Percentiles rank a stretch among this genome's conserved stretches.
These are phyloP conservation scores for Diutina sp. DNA, from an alignment of 1,139 yeast genomes.

Conservation along the genomic window DNA sequence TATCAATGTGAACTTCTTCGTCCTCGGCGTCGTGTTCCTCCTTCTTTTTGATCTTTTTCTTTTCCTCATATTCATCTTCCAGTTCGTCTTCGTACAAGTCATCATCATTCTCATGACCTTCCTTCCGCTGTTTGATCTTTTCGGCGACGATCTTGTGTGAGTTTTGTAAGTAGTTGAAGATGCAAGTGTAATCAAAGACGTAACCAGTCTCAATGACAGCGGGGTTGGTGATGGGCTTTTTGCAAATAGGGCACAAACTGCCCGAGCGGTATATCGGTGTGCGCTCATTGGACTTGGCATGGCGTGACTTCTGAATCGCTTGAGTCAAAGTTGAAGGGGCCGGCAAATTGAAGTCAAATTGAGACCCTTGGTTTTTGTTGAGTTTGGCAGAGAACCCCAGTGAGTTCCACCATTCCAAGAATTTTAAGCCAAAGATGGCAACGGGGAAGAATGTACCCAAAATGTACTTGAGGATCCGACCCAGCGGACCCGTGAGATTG, in stretches of 20 bases:
- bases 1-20: slow-evolving; percentile 10
- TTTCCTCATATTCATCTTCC: slow-evolving; percentile 9
- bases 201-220: slow-evolving; percentile 86
- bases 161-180: slow-evolving; percentile 46
- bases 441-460: slow-evolving; percentile 59
- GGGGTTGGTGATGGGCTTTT: slow-evolving; percentile 54
- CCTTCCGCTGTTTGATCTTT: slow-evolving; percentile 6
- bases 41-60: slow-evolving; percentile 5
- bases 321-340: slow-evolving; percentile 23
- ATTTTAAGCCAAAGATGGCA: slow-evolving; percentile 73
- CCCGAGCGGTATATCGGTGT: slow-evolving; percentile 18
- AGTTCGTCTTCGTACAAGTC: slow-evolving; percentile 5
- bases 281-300: slow-evolving; percentile 3
- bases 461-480: slow-evolving; percentile 22
- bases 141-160: slow-evolving; percentile 25
- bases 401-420: slow-evolving; percentile 91
- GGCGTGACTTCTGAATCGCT: slow-evolving; percentile 9
- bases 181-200: slow-evolving; percentile 84
- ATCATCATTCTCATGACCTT: slow-evolving; percentile 2
- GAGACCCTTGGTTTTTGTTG: slow-evolving; percentile 37
- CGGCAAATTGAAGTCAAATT: slow-evolving; percentile 39
- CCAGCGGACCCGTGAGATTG: slow-evolving; percentile 26
- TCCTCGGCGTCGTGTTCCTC: slow-evolving; percentile 11
- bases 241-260: slow-evolving; percentile 61
- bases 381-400: slow-evolving; percentile 61